Evolutionary conservation across 164 flowering plant genomes (phyloP), one percentile per base, ranked within the genome.

Genomic region (Kalanchoe fedtschenkoi): DNA sequence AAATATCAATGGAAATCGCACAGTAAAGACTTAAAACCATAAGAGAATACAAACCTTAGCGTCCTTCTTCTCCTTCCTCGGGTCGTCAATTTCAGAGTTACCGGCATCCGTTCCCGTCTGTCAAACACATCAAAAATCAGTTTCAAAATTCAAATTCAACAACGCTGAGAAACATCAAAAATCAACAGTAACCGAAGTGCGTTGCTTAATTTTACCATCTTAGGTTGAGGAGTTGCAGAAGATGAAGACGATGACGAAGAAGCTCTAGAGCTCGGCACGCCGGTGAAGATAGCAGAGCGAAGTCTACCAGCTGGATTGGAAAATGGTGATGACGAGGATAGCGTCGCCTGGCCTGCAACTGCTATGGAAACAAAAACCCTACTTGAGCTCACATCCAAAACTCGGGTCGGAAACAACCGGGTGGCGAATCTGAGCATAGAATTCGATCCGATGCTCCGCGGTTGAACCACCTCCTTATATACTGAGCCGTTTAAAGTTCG

Each of bases 1-100:
- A 22, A 8, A 11, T 1, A 24, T 33, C 8, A 55, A 8, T 2
- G 24, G 2, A 37, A 6, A 13, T 4, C 6, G 11, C 0, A 24
- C 1, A 24, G 28, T 3, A 54, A 22, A 4, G n/a, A n/a, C n/a
- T n/a, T n/a, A n/a, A n/a, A n/a, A n/a, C n/a, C n/a, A n/a, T n/a
- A n/a, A 17, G 24, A 39, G 17, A 33, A 56, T 1, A 32, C 38
- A 22, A 13, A 86, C 92, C 89, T 86, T 86, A 54, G 83, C 89
- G 64, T 86, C 93, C 66, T 86, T 86, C 62, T 72, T 72, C 64
- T 69, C 69, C 72, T 72, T 72, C 62, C 60, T 69, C 1, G 64
- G 71, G 59, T 73, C 71, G 56, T 66, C 73, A 7, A 37, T 42
- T 29, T 42, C 60, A 55, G 66, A 34, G 38, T 65, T 64, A n/a